Evolutionary conservation across 805 yeast genomes (phyloP).

Genomic region (Candida insectorum): DNA sequence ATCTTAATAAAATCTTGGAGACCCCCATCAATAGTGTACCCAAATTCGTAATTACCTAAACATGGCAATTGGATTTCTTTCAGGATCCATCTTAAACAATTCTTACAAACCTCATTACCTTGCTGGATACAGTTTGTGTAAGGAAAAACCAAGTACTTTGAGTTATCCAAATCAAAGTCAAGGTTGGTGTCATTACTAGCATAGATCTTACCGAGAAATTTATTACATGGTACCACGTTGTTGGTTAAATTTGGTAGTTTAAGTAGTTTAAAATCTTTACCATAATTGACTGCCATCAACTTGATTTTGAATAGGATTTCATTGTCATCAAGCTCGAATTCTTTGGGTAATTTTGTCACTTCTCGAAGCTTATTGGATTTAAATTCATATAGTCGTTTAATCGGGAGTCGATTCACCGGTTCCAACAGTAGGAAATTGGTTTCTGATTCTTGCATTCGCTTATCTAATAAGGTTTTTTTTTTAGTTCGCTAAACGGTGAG

Average conservation of each 20-base stretch:
- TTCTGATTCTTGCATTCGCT: too few relatives aligned
- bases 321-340: constrained; percentile 15
- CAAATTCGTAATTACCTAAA: constrained; percentile 21
- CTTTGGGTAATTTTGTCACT: constrained; percentile 22
- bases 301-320: constrained; percentile 25
- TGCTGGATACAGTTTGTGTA: constrained; percentile 31
- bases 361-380: constrained; percentile 17
- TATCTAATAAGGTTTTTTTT: too few relatives aligned
- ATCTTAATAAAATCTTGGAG: constrained; percentile 34
- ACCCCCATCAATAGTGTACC: constrained; percentile 37
- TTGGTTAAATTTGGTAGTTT: background rate
- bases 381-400: constrained; percentile 24
- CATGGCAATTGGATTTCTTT: constrained; percentile 16
- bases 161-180: constrained; percentile 7
- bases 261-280: constrained; percentile 20
- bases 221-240: constrained; percentile 30
- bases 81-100: constrained; percentile 7
- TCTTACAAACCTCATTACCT: constrained; percentile 16
- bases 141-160: constrained; percentile 32
- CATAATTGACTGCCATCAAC: constrained; percentile 25
- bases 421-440: too few relatives aligned
- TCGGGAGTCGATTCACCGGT: constrained; percentile 17
- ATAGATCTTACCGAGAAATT: constrained; percentile 28
- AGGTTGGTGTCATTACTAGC: constrained; percentile 9
- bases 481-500: too few relatives aligned